Conservation (phyloP, 345 rosid genomes). For the Citrus sp. region DNA sequence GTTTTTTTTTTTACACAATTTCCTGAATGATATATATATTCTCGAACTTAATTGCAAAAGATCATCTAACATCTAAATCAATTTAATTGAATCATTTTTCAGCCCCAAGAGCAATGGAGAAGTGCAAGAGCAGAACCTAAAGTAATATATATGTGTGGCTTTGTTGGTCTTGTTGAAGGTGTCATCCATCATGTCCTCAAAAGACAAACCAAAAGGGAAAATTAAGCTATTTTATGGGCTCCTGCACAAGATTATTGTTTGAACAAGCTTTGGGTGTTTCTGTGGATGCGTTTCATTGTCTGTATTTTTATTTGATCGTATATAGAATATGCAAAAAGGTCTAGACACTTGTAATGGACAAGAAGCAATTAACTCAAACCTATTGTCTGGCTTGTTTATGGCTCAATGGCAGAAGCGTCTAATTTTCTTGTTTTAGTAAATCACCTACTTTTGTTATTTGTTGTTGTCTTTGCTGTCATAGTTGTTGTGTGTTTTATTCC, state of each 20-base stretch:
- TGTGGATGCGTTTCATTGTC: slow-evolving; percentile 16
- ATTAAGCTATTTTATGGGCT: neutral
- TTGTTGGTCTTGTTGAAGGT: neutral
- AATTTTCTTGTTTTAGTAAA: slow-evolving; percentile 22
- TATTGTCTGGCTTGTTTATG: slow-evolving; percentile 42
- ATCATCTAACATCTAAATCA: neutral
- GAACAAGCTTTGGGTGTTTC: neutral
- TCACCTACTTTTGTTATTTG: slow-evolving; percentile 20
- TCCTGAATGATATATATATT: neutral
- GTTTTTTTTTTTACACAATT: neutral
- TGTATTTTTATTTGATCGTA: slow-evolving; percentile 37
- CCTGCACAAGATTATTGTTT: neutral
- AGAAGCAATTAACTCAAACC: slow-evolving; percentile 39
- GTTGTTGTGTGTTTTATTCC: slow-evolving; percentile 38
- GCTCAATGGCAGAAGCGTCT: slow-evolving; percentile 14
- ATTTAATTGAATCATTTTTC: slow-evolving; percentile 12
- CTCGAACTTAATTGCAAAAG: neutral
- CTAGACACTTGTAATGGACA: slow-evolving; percentile 46
- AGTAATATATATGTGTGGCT: neutral
- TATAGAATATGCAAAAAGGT: slow-evolving; percentile 36
- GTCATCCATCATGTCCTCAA: neutral
- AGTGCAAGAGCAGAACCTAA: slow-evolving; percentile 58
- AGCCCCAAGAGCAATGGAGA: slow-evolving; percentile 65
- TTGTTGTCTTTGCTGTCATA: slow-evolving; percentile 23
- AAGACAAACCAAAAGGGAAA: neutral